Evolutionary conservation across 495 filamentous ascomycete species (phyloP).

Genomic region (Astrothelium macrocarpum): DNA sequence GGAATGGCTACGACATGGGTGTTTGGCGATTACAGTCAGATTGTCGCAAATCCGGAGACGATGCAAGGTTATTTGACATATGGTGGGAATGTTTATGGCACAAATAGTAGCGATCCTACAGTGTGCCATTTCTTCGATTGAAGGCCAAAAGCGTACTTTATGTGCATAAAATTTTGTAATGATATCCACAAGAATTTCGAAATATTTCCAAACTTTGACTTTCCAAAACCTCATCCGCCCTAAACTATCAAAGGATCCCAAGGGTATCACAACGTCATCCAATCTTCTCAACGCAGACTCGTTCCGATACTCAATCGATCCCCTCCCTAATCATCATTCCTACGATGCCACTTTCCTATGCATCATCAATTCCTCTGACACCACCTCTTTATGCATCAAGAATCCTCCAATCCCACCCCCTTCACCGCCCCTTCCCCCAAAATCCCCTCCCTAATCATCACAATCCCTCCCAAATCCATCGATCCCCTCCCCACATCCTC

Average conservation of each 20-base stretch:
- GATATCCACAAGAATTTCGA: not conserved
- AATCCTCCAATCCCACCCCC: too few relatives aligned
- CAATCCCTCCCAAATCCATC: not conserved
- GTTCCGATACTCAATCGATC: too few relatives aligned
- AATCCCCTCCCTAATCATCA: not conserved
- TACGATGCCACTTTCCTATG: too few relatives aligned
- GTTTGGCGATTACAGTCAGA: conserved; percentile 39
- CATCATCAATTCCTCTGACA: too few relatives aligned
- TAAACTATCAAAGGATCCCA: too few relatives aligned
- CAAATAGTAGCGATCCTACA: conserved; percentile 20
- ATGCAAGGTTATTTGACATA: conserved; percentile 41
- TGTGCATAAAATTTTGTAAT: not conserved
- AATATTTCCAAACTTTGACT: not conserved
- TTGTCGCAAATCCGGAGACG: conserved; percentile 32
- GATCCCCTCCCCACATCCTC: not conserved
- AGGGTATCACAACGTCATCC: not conserved
- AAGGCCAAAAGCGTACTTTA: not conserved
- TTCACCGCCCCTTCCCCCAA: not conserved
- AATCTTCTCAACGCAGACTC: too few relatives aligned
- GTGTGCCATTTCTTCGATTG: not conserved
- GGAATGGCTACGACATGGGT: conserved; percentile 46
- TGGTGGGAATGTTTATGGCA: conserved; percentile 44
- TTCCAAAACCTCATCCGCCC: too few relatives aligned
- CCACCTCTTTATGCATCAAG: too few relatives aligned
- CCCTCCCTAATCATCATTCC: too few relatives aligned